phyloP scores from a whole-genome alignment of 164 flowering plant species.

The Sedum album region DNA sequence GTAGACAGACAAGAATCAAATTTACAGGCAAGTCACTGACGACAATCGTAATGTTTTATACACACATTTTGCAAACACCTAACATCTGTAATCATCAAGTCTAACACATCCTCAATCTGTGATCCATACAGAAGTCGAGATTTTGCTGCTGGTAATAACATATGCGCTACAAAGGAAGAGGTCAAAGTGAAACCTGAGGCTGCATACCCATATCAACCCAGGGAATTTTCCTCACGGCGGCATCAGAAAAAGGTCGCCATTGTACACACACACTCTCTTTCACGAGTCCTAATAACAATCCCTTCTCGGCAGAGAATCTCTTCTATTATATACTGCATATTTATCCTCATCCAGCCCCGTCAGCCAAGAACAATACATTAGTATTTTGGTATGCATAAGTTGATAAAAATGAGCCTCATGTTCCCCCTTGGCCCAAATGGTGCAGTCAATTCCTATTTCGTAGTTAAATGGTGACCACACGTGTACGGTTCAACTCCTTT shows the following conservation, averaged over 20 bases:
- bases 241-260: neutral
- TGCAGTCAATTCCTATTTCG: no score
- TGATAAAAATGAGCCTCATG: no score
- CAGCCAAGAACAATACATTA: no score
- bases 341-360: no score
- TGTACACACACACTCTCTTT: neutral
- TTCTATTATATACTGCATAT: no score
- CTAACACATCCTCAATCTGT: neutral
- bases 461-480: no score
- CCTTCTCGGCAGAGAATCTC: no score
- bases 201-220: neutral
- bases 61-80: no score
- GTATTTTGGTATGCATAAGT: no score
- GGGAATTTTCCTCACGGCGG: neutral
- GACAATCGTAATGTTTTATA: no score
- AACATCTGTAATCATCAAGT: neutral
- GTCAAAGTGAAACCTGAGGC: neutral
- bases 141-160: slow-evolving; percentile 9
- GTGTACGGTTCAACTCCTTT: no score
- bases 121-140: slow-evolving; percentile 7
- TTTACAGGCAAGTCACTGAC: slow-evolving; percentile 35
- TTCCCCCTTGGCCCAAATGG: no score
- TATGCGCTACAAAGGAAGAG: neutral
- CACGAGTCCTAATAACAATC: neutral
- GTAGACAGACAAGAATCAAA: slow-evolving; percentile 71